A percentile compares a stretch with the other conserved stretches of the same genome.
These are phyloP conservation scores for Fusarium piperis DNA, from an alignment of 2,329 filamentous ascomycete species.

Conservation along the genomic window DNA sequence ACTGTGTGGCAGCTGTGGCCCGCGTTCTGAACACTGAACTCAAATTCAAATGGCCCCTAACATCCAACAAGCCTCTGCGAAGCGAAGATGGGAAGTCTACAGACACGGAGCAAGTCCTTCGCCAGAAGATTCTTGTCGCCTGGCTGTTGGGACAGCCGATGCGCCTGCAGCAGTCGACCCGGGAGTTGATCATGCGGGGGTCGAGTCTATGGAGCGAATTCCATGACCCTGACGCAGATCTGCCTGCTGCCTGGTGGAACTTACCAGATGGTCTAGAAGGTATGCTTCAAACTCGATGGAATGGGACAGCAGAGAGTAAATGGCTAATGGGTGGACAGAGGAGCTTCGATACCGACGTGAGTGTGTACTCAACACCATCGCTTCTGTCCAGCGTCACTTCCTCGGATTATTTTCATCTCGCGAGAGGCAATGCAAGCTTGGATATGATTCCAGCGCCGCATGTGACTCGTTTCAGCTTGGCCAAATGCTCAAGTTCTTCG, in stretches of 20 bases:
- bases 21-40: conserved; percentile 60
- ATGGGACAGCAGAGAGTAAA: neutral
- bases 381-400: conserved; percentile 76
- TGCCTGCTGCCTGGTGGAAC: conserved; percentile 74
- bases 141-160: conserved; percentile 71
- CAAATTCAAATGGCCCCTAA: conserved; percentile 66
- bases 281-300: conserved; percentile 45
- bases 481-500: conserved; percentile 78
- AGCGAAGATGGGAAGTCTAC: conserved; percentile 50
- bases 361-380: conserved; percentile 73
- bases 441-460: conserved; percentile 76
- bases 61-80: conserved; percentile 49
- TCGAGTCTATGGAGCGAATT: conserved; percentile 66
- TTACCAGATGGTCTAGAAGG: conserved; percentile 75
- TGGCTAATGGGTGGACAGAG: conserved; percentile 51
- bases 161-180: conserved; percentile 69
- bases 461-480: conserved; percentile 84
- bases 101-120: conserved; percentile 70
- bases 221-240: conserved; percentile 42
- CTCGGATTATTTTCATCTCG: conserved; percentile 73
- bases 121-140: conserved; percentile 75
- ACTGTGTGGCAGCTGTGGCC: conserved; percentile 66
- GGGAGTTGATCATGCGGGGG: conserved; percentile 73
- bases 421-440: conserved; percentile 74
- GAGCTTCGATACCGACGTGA: conserved; percentile 74